Evolutionary conservation across 2,329 filamentous ascomycete species (phyloP).

Genomic region (Cercospora sp.): DNA sequence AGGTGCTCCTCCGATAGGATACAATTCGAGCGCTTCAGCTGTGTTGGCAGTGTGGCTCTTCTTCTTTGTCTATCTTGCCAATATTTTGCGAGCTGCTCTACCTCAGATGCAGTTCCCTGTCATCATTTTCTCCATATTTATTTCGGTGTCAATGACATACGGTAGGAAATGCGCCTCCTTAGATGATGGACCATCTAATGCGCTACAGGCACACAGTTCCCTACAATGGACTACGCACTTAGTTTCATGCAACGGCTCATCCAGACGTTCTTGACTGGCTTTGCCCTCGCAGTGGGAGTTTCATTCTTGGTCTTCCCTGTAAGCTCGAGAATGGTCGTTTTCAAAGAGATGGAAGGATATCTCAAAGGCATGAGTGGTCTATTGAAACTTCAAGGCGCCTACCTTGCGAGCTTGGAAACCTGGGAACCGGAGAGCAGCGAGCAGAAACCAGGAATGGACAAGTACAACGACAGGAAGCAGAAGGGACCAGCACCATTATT

Average conservation of each 20-base stretch:
- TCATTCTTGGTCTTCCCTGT: slow-evolving; percentile 67
- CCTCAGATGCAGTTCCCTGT: slow-evolving; percentile 68
- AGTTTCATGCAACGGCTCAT: slow-evolving; percentile 59
- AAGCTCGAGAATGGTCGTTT: slow-evolving; percentile 64
- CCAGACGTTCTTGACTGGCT: slow-evolving; percentile 63
- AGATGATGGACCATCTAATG: not conserved
- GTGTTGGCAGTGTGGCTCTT: slow-evolving; percentile 72
- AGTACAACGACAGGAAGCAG: not conserved
- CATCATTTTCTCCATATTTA: slow-evolving; percentile 69
- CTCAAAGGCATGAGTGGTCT: slow-evolving; percentile 56
- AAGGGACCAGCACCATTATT: slow-evolving; percentile 16
- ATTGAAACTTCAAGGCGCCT: slow-evolving; percentile 63
- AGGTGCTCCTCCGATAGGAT: slow-evolving; percentile 43
- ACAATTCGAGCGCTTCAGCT: slow-evolving; percentile 72
- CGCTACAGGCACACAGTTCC: slow-evolving; percentile 51
- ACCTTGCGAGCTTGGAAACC: slow-evolving; percentile 63
- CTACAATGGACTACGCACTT: slow-evolving; percentile 55
- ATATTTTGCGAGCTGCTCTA: slow-evolving; percentile 64
- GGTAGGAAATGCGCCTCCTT: slow-evolving; percentile 39
- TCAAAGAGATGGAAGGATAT: slow-evolving; percentile 63
- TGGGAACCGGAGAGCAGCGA: slow-evolving; percentile 48
- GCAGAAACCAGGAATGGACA: not conserved
- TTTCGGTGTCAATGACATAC: slow-evolving; percentile 63
- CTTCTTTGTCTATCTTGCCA: slow-evolving; percentile 67
- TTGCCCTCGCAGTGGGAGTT: slow-evolving; percentile 63